Percentiles rank a stretch among this genome's conserved stretches.
Evolutionary conservation across 2,329 filamentous ascomycete species (phyloP).

Genomic region (Chaetomium sp.): DNA sequence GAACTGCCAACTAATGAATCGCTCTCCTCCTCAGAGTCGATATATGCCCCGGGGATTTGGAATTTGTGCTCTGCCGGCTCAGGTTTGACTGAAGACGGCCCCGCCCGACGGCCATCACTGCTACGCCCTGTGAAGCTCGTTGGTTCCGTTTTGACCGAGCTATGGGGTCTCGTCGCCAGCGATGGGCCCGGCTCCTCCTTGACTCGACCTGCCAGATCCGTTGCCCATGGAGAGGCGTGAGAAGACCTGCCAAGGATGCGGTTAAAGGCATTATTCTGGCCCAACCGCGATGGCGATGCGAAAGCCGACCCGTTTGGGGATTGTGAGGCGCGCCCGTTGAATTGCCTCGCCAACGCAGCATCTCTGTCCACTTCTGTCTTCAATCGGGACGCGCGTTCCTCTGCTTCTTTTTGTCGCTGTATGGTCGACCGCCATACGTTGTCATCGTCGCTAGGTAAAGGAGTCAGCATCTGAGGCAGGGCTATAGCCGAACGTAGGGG

Average conservation of each 20-base stretch:
- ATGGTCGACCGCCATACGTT: constrained; percentile 31
- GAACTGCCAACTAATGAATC: background rate
- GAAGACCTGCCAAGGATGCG: constrained; percentile 28
- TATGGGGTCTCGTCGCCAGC: constrained; percentile 18
- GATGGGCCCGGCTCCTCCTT: constrained; percentile 15
- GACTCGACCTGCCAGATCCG: constrained; percentile 1
- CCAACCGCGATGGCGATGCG: constrained; percentile 13
- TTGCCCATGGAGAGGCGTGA: constrained; percentile 9
- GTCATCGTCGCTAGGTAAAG: constrained; percentile 32
- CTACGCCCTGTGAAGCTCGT: background rate
- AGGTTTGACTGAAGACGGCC: background rate
- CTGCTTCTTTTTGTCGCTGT: constrained; percentile 40
- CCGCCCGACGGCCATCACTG: background rate
- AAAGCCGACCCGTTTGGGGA: background rate
- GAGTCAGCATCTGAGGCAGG: constrained; percentile 7
- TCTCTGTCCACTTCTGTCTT: constrained; percentile 43
- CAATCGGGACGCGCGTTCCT: constrained; percentile 43
- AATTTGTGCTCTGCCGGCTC: constrained; percentile 13
- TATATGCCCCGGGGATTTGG: constrained; percentile 22
- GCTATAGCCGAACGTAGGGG: background rate
- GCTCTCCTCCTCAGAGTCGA: constrained; percentile 21
- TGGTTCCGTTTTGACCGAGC: background rate
- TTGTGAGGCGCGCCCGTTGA: constrained; percentile 17
- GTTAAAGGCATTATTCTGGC: constrained; percentile 31
- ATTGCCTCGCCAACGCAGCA: constrained; percentile 30